These are phyloP conservation scores for Coelastrella sp. DNA, from an alignment of 139 green algal genomes.

Conservation along the genomic window DNA sequence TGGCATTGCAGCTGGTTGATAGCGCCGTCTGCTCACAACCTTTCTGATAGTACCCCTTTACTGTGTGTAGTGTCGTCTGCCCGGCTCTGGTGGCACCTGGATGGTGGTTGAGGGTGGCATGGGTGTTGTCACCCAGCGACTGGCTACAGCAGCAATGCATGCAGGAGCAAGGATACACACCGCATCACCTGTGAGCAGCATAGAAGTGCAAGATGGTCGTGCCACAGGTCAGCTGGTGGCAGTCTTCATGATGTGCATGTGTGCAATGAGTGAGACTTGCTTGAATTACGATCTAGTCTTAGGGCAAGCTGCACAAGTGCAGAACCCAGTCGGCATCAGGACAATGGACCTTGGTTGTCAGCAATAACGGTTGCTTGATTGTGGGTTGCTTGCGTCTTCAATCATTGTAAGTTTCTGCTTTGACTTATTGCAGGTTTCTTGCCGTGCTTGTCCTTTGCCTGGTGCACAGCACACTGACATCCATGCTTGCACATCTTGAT, in stretches of 20 bases:
- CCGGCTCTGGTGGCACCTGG: constrained; percentile 64
- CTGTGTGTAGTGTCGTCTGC: constrained; percentile 61
- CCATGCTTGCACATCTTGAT: not conserved
- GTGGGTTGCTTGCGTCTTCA: too few relatives aligned
- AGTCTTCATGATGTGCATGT: not conserved
- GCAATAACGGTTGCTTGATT: too few relatives aligned
- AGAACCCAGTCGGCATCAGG: too few relatives aligned
- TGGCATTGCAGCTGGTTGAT: too few relatives aligned
- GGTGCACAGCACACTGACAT: not conserved
- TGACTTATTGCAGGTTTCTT: too few relatives aligned
- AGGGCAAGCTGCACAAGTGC: too few relatives aligned
- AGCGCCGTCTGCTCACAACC: not conserved
- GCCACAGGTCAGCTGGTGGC: not conserved
- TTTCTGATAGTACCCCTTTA: not conserved
- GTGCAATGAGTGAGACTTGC: too few relatives aligned
- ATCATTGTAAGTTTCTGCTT: too few relatives aligned
- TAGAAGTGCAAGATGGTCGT: constrained; percentile 51
- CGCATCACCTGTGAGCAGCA: constrained; percentile 44
- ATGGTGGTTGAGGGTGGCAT: constrained; percentile 73
- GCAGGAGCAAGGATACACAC: constrained; percentile 65
- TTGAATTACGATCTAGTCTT: too few relatives aligned
- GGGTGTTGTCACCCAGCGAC: constrained; percentile 62
- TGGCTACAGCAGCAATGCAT: constrained; percentile 38
- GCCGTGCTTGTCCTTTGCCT: too few relatives aligned
- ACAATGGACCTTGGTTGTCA: too few relatives aligned